Percentiles rank a stretch among this genome's conserved stretches.
These are phyloP conservation scores for Massarina eburnea DNA, from an alignment of 2,329 filamentous ascomycete genomes.

Conservation along the genomic window DNA sequence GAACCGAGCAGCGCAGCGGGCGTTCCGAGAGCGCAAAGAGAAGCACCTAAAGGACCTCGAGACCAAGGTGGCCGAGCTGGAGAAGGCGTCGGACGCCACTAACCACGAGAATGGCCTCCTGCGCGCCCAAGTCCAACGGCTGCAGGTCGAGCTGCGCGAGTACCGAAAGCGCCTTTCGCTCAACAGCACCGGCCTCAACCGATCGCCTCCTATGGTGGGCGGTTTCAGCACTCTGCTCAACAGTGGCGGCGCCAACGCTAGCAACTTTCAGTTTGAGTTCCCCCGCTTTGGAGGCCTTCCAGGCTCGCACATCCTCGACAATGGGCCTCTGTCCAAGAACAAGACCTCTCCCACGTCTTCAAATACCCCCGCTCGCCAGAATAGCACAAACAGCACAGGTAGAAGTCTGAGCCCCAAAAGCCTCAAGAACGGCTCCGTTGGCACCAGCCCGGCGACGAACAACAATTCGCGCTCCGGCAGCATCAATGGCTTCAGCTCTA, in stretches of 20 bases:
- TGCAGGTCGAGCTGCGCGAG: conserved; percentile 82
- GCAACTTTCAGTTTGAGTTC: conserved; percentile 94
- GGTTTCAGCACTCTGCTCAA: conserved; percentile 50
- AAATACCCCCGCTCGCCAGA: conserved; percentile 12
- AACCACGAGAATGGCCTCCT: conserved; percentile 85
- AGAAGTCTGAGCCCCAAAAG: conserved; percentile 42
- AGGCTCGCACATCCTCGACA: conserved; percentile 55
- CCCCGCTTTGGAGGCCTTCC: conserved; percentile 84
- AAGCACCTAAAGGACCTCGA: conserved; percentile 70
- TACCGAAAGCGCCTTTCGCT: conserved; percentile 84
- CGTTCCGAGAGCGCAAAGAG: conserved; percentile 65
- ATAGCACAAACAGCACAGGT: conserved; percentile 37
- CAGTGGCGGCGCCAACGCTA: conserved; percentile 65
- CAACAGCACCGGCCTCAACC: conserved; percentile 51
- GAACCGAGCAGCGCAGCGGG: conserved; percentile 63
- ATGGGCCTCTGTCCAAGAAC: conserved; percentile 42
- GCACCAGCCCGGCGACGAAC: conserved; percentile 35
- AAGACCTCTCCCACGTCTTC: conserved; percentile 29
- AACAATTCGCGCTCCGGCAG: conserved; percentile 41
- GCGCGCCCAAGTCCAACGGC: conserved; percentile 82
- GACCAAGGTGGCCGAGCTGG: conserved; percentile 64
- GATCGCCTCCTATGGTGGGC: conserved; percentile 50
- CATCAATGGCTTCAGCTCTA: conserved; percentile 33
- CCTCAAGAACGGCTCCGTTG: conserved; percentile 25
- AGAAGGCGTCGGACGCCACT: conserved; percentile 79